Evolutionary conservation across 139 green algal species (phyloP).

Genomic region (Medakamo hakoo): DNA sequence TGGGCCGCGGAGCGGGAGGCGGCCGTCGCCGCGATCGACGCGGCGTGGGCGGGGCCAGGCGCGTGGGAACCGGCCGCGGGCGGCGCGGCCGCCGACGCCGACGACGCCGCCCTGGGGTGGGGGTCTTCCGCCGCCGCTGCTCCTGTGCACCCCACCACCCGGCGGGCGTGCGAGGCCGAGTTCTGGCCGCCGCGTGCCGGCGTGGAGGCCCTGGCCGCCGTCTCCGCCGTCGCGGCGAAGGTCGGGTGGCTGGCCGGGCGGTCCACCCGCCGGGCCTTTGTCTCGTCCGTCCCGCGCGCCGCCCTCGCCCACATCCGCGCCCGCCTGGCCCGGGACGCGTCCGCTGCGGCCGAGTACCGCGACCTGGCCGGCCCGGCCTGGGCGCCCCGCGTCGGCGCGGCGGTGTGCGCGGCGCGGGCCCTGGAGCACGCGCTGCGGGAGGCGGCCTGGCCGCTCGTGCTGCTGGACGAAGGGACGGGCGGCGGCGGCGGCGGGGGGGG

Average conservation of each 20-base stretch:
- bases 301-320: conserved; percentile 13
- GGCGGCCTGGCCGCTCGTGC: conserved; percentile 8
- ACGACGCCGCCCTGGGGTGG: neutral
- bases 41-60: conserved; percentile 6
- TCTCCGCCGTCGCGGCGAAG: conserved; percentile 4
- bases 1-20: conserved; percentile 23
- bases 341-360: neutral
- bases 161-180: conserved; percentile 7
- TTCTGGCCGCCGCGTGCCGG: conserved; percentile 9
- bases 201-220: conserved; percentile 5
- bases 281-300: neutral
- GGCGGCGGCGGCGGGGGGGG: neutral
- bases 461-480: conserved; percentile 8
- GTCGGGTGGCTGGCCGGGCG: conserved; percentile 4
- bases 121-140: neutral
- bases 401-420: conserved; percentile 21
- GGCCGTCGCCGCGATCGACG: conserved; percentile 12
- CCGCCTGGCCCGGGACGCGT: conserved; percentile 7
- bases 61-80: conserved; percentile 18
- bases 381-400: conserved; percentile 16
- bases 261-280: too few relatives aligned
- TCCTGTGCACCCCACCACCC: neutral
- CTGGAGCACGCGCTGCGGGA: conserved; percentile 27
- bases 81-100: neutral
- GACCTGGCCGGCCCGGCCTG: conserved; percentile 19